Evolutionary conservation across 352 stramenopile genomes (phyloP).

Genomic region (Blastocystis sp.): DNA sequence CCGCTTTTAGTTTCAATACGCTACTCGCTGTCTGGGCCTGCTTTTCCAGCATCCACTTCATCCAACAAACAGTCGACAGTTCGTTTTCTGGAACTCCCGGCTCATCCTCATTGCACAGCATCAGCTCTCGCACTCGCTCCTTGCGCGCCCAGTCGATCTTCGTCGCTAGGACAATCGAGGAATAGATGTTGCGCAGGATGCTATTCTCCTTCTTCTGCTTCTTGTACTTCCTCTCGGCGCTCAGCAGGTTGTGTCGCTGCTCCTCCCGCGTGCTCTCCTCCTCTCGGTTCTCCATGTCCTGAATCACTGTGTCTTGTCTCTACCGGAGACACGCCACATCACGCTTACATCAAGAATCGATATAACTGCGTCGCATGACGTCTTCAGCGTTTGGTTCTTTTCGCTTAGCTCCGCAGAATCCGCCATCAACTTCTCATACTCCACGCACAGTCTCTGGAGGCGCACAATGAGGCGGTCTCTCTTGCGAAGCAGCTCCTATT

Average conservation of each 20-base stretch:
- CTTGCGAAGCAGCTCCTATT: background rate
- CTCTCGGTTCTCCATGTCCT: constrained; percentile 34
- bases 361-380: background rate
- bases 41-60: too few relatives aligned
- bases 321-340: background rate
- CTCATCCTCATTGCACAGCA: constrained; percentile 40
- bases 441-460: constrained; percentile 3
- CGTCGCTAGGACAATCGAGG: constrained; percentile 32
- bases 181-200: constrained; percentile 47
- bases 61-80: background rate
- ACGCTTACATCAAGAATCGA: background rate
- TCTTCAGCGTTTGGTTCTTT: background rate
- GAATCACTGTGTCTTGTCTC: constrained; percentile 20
- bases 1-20: too few relatives aligned
- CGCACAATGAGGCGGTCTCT: background rate
- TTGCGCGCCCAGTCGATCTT: constrained; percentile 48
- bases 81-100: constrained; percentile 56
- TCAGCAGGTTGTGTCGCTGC: background rate
- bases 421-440: constrained; percentile 24
- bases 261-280: background rate
- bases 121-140: constrained; percentile 36
- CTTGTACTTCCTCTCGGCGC: constrained; percentile 41
- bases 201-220: constrained; percentile 3
- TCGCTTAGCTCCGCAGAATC: constrained; percentile 6
- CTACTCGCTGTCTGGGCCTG: too few relatives aligned